Conservation (phyloP, 1,284 basidiomycete genomes). For the Ganoderma lucidum region DNA sequence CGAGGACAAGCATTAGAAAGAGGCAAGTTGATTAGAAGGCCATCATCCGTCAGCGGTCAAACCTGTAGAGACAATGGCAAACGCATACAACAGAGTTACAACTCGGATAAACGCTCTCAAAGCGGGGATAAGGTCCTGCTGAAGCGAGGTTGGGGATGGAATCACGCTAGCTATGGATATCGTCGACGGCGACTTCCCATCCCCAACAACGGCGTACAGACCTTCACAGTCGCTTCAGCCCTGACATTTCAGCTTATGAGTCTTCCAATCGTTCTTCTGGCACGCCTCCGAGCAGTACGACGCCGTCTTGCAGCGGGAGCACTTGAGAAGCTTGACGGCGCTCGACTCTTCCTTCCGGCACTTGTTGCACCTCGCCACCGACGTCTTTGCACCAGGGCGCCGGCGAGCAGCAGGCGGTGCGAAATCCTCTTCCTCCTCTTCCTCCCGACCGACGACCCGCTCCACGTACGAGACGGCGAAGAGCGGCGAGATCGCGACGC, state of each 20-base stretch:
- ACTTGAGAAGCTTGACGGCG: constrained; percentile 41
- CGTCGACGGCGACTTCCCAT: no score
- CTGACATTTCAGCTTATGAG: constrained; percentile 41
- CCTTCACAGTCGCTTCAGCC: not conserved
- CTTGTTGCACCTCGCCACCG: constrained; percentile 9
- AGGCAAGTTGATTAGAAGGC: no score
- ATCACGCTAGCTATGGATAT: no score
- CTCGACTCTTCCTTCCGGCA: constrained; percentile 38
- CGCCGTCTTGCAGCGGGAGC: constrained; percentile 46
- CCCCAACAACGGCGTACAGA: no score
- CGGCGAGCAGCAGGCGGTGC: not conserved
- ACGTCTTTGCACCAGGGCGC: not conserved
- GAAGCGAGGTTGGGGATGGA: no score
- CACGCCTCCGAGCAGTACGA: constrained; percentile 53
- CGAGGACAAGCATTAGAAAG: no score
- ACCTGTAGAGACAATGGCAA: no score
- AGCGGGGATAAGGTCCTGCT: no score
- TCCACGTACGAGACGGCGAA: constrained; percentile 57
- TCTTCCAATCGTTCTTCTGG: constrained; percentile 55
- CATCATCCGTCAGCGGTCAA: no score
- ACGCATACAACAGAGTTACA: no score
- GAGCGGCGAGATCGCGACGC: constrained; percentile 55
- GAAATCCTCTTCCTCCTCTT: constrained; percentile 19
- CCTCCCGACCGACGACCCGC: constrained; percentile 28
- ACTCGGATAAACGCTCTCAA: no score